Percentiles rank a stretch among this genome's conserved stretches.
Conservation (phyloP, 2,329 filamentous ascomycete genomes). For the Colletotrichum sp. region DNA sequence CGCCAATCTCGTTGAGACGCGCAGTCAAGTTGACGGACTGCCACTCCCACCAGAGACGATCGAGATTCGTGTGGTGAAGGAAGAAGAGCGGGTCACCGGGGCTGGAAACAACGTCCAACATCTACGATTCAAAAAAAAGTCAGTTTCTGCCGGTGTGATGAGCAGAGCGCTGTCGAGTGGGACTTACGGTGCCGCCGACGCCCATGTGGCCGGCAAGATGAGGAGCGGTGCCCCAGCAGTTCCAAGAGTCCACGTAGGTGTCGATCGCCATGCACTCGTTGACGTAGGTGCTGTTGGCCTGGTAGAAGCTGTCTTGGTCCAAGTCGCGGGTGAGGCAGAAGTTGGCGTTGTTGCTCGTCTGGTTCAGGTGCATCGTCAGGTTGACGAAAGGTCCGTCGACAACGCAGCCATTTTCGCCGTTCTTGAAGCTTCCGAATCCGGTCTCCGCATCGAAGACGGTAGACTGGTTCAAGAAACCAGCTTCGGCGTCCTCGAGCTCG, state of each 20-base stretch:
- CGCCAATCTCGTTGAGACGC: neutral
- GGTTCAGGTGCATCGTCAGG: slow-evolving; percentile 7
- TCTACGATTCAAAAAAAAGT: neutral
- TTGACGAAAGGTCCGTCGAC: slow-evolving; percentile 9
- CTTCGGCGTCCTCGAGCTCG: neutral
- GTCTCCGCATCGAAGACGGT: slow-evolving; percentile 3
- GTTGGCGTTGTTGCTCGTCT: neutral
- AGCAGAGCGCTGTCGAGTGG: neutral
- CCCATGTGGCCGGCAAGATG: slow-evolving; percentile 11
- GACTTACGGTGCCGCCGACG: slow-evolving; percentile 11
- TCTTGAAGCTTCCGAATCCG: neutral
- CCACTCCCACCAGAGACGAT: slow-evolving; percentile 17
- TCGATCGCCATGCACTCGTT: neutral
- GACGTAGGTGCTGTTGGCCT: neutral
- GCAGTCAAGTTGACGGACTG: slow-evolving; percentile 14
- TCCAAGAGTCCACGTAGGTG: neutral
- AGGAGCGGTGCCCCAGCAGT: neutral
- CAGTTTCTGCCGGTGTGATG: neutral
- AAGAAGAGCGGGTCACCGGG: slow-evolving; percentile 14
- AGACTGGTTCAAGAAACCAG: neutral
- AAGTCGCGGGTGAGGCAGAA: neutral
- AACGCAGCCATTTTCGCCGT: neutral
- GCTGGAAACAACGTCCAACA: slow-evolving; percentile 5
- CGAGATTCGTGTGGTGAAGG: slow-evolving; percentile 14
- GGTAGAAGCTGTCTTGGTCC: neutral